Conservation (phyloP, 2,329 filamentous ascomycete genomes). For the Huntiella omanensis region DNA sequence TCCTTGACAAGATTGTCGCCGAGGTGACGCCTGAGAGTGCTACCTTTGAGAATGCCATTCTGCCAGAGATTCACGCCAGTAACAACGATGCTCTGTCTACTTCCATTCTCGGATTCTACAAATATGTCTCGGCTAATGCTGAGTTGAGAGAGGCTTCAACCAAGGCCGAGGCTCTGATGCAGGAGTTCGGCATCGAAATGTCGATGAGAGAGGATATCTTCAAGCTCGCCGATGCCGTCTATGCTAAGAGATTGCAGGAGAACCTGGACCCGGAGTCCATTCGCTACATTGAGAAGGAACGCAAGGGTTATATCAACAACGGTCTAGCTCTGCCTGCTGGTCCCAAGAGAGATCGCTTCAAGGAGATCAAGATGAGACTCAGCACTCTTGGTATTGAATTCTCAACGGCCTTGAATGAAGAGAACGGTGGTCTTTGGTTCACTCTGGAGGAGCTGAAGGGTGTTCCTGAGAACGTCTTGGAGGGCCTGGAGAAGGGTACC, state of each 20-base stretch:
- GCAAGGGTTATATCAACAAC: slow-evolving; percentile 59
- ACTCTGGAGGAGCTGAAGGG: slow-evolving; percentile 54
- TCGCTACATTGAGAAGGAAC: slow-evolving; percentile 58
- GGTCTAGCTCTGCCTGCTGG: slow-evolving; percentile 55
- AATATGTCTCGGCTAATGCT: slow-evolving; percentile 52
- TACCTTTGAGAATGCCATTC: slow-evolving; percentile 34
- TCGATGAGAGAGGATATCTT: slow-evolving; percentile 72
- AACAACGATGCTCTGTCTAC: slow-evolving; percentile 40
- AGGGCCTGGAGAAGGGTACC: slow-evolving; percentile 50
- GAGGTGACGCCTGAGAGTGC: slow-evolving; percentile 34
- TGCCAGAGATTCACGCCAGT: slow-evolving; percentile 56
- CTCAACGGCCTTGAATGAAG: slow-evolving; percentile 67
- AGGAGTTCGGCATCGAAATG: slow-evolving; percentile 60
- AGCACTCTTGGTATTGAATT: slow-evolving; percentile 57
- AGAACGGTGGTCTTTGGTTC: slow-evolving; percentile 67
- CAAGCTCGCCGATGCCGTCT: slow-evolving; percentile 40
- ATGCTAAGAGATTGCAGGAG: slow-evolving; percentile 28
- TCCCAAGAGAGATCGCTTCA: slow-evolving; percentile 57
- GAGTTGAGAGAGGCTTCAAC: slow-evolving; percentile 56
- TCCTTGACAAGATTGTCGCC: slow-evolving; percentile 49
- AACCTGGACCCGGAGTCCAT: slow-evolving; percentile 48
- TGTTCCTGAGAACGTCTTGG: slow-evolving; percentile 51
- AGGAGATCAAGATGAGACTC: slow-evolving; percentile 67
- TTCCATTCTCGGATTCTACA: slow-evolving; percentile 61
- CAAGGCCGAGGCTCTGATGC: slow-evolving; percentile 56